A percentile compares a stretch with the other conserved stretches of the same genome.
Conservation (phyloP, 805 yeast species). For the Candida nanaspora region DNA sequence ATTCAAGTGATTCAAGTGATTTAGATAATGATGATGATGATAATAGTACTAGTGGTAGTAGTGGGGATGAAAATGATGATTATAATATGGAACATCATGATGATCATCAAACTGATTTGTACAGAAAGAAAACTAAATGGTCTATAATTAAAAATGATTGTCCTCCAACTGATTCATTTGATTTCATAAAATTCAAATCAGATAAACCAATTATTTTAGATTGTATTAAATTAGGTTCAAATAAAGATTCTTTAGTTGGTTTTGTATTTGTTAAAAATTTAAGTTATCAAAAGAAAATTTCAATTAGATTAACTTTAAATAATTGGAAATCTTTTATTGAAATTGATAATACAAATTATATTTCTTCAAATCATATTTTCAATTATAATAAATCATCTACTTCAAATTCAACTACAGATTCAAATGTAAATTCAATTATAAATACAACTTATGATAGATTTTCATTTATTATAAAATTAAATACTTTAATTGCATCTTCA, state of each 20-base stretch:
- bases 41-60: no score
- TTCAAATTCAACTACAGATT: no score
- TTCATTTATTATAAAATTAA: conserved; percentile 40
- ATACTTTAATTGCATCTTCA: conserved; percentile 16
- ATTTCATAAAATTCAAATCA: conserved; percentile 24
- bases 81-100: no score
- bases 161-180: conserved; percentile 18
- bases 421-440: no score
- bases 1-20: conserved; percentile 4
- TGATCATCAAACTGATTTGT: no score
- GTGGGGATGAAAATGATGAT: conserved; percentile 17
- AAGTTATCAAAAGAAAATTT: conserved; percentile 31
- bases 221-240: conserved; percentile 29
- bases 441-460: conserved; percentile 30
- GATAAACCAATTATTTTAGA: conserved; percentile 24
- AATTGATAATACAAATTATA: conserved; percentile 26
- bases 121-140: conserved; percentile 19
- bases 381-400: conserved; percentile 28
- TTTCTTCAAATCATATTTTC: conserved; percentile 32
- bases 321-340: conserved; percentile 33
- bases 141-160: conserved; percentile 23
- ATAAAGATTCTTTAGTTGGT: conserved; percentile 37
- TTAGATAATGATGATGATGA: conserved; percentile 17
- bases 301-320: conserved; percentile 43
- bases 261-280: conserved; percentile 32